Percentiles rank a stretch among this genome's conserved stretches.
Evolutionary conservation across 2,329 filamentous ascomycete genomes (phyloP).

Genomic region (Penicillium sclerotigenum): DNA sequence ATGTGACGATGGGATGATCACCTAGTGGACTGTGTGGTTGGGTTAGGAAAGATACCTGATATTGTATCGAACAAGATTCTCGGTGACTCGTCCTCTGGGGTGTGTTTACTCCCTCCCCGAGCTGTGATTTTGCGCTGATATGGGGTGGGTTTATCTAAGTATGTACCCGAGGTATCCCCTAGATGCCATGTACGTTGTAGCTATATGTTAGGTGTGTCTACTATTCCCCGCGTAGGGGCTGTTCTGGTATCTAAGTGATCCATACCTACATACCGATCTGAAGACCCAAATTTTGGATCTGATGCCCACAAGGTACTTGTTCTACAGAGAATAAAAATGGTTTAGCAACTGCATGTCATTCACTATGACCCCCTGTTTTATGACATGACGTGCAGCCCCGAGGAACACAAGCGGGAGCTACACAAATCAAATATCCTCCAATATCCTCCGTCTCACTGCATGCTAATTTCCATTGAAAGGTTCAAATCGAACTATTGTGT

Average conservation of each 20-base stretch:
- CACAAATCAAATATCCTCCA: not conserved
- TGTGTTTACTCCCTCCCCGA: not conserved
- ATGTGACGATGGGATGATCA: constrained; percentile 1
- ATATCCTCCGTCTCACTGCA: constrained; percentile 1
- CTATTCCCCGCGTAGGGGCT: not conserved
- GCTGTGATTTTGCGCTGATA: not conserved
- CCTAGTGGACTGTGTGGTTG: not conserved
- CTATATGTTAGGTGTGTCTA: not conserved
- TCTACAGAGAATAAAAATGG: constrained; percentile 17
- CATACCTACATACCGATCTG: no score
- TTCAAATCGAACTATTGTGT: not conserved
- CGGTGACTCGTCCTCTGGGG: not conserved
- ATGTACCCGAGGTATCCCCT: not conserved
- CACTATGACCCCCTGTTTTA: constrained; percentile 2
- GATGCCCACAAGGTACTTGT: constrained; percentile 25
- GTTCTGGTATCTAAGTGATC: not conserved
- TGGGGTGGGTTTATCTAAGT: not conserved
- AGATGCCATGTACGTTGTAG: not conserved
- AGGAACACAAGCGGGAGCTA: not conserved
- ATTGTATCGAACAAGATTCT: not conserved
- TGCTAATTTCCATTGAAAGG: not conserved
- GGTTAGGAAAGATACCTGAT: constrained; percentile 2
- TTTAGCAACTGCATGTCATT: constrained; percentile 10
- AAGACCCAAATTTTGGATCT: constrained; percentile 13
- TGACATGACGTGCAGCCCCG: constrained; percentile 4